Conservation (phyloP, 73 alveolate species). For the Paramecium tetraurelia region DNA sequence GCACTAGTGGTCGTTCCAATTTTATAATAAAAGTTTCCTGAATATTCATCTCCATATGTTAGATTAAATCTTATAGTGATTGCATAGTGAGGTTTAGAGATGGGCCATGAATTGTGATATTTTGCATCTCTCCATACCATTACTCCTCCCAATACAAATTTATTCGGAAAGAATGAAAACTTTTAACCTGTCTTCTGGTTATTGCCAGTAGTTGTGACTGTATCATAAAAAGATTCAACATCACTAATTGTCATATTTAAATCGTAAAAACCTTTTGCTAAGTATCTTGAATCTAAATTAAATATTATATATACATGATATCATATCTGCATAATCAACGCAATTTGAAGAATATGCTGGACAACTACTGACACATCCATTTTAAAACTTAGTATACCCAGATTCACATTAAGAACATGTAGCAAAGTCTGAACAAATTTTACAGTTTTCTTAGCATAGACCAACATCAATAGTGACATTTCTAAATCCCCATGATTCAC, state of each 20-base stretch:
- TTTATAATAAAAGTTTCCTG: background rate
- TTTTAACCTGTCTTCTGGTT: background rate
- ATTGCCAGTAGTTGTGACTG: background rate
- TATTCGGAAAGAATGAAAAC: background rate
- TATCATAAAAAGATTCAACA: background rate
- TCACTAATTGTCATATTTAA: background rate
- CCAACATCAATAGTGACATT: background rate
- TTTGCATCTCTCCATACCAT: background rate
- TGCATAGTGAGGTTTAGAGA: background rate
- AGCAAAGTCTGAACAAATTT: background rate
- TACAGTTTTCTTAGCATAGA: background rate
- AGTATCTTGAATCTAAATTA: background rate
- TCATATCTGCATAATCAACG: background rate
- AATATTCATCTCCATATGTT: background rate
- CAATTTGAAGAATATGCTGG: background rate
- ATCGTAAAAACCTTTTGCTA: background rate
- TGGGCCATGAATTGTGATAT: background rate
- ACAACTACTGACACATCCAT: background rate
- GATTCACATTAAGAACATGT: background rate
- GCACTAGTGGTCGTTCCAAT: background rate
- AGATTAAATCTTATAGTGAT: background rate
- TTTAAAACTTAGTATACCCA: background rate
- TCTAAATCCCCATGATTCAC: constrained; percentile 27
- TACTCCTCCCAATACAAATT: background rate
- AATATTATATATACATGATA: background rate